Conservation (phyloP, 345 rosid genomes). For the Syzygium jambos region DNA sequence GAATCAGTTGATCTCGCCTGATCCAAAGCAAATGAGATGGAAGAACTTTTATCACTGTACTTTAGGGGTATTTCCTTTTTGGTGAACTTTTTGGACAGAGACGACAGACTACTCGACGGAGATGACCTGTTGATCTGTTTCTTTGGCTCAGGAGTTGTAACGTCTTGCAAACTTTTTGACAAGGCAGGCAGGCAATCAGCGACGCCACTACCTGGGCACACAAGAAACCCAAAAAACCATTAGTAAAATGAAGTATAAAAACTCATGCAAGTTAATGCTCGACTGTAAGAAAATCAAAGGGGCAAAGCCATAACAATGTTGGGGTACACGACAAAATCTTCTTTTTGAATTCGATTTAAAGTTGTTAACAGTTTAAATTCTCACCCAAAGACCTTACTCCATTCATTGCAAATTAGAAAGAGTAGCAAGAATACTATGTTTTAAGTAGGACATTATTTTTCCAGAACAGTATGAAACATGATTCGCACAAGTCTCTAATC, state of each 20-base stretch:
- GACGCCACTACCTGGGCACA: constrained; percentile 44
- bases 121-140: constrained; percentile 64
- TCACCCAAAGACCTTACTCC: neutral
- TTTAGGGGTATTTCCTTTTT: constrained; percentile 31
- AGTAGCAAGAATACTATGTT: neutral
- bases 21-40: constrained; percentile 10
- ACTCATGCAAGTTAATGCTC: constrained; percentile 1
- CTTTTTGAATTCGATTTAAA: neutral
- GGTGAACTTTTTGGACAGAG: constrained; percentile 12
- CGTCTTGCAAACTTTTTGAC: constrained; percentile 33
- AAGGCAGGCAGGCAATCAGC: constrained; percentile 35
- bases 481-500: neutral
- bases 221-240: neutral
- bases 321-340: neutral
- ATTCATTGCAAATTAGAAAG: neutral
- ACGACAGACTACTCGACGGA: constrained; percentile 16
- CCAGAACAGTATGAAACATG: neutral
- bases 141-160: constrained; percentile 33
- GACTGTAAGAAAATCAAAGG: neutral
- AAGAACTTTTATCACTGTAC: constrained; percentile 21
- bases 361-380: neutral
- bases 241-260: neutral
- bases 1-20: constrained; percentile 17
- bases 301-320: neutral
- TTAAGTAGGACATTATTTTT: neutral